A percentile compares a stretch with the other conserved stretches of the same genome.
phyloP scores from a whole-genome alignment of 2,329 filamentous ascomycete species.

The Trichoderma sp. region DNA sequence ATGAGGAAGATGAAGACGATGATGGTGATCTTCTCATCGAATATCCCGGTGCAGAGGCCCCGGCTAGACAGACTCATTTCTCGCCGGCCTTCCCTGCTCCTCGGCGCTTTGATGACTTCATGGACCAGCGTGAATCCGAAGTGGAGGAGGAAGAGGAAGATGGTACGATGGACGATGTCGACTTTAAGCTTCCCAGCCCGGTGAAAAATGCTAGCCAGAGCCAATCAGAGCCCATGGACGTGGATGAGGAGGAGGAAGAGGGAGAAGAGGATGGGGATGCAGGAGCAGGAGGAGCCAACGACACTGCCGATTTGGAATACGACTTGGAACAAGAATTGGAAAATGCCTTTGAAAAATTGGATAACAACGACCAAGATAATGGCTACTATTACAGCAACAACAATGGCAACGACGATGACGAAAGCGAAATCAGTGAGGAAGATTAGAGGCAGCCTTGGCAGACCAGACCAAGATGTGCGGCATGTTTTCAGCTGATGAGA shows the following conservation, averaged over 20 bases:
- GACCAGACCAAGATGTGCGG: not conserved
- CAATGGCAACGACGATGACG: conserved; percentile 46
- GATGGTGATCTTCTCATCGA: conserved; percentile 59
- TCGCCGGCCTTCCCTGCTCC: conserved; percentile 49
- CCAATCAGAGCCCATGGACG: conserved; percentile 32
- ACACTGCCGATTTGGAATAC: conserved; percentile 33
- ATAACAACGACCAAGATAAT: conserved; percentile 48
- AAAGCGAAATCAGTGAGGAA: conserved; percentile 67
- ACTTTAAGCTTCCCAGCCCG: conserved; percentile 55
- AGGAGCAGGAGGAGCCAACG: conserved; percentile 25
- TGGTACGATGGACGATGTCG: conserved; percentile 48
- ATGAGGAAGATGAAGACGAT: conserved; percentile 55
- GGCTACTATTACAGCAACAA: not conserved
- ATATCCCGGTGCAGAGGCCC: conserved; percentile 52
- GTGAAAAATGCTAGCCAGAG: conserved; percentile 39
- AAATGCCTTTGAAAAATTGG: conserved; percentile 51
- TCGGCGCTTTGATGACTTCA: conserved; percentile 54
- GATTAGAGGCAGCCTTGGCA: conserved; percentile 41
- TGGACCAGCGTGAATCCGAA: conserved; percentile 45
- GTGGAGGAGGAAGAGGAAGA: conserved; percentile 46
- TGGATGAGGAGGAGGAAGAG: conserved; percentile 30
- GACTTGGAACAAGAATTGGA: conserved; percentile 54
- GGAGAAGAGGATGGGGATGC: conserved; percentile 24
- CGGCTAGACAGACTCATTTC: conserved; percentile 41
- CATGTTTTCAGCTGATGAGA: not conserved